A percentile compares a stretch with the other conserved stretches of the same genome.
Evolutionary conservation across 1,139 yeast species (phyloP).

Genomic region (Geotrichum siamense): DNA sequence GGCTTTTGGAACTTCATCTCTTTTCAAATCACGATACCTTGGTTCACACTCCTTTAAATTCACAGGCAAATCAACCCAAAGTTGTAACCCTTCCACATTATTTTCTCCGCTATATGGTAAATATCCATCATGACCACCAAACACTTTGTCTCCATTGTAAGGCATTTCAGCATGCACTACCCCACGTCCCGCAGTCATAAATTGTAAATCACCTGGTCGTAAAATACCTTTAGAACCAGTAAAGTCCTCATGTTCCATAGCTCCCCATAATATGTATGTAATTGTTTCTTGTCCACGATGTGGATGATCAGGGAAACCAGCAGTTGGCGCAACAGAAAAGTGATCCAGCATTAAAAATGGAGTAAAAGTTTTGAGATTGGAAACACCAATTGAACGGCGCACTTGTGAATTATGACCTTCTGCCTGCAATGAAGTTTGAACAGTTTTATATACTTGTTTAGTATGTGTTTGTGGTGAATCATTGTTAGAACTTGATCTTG

Average conservation of each 20-base stretch:
- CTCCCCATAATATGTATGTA: constrained; percentile 65
- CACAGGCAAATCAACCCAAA: constrained; percentile 82
- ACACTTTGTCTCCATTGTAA: constrained; percentile 31
- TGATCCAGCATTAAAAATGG: constrained; percentile 86
- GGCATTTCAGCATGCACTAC: constrained; percentile 86
- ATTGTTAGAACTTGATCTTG: too few species aligned
- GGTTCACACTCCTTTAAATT: constrained; percentile 61
- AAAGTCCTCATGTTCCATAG: constrained; percentile 76
- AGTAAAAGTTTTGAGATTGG: constrained; percentile 59
- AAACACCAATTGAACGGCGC: constrained; percentile 71
- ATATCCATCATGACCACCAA: constrained; percentile 41
- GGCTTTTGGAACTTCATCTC: constrained; percentile 61
- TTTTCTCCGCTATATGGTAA: constrained; percentile 44
- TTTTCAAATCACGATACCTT: constrained; percentile 65
- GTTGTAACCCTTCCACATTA: constrained; percentile 50
- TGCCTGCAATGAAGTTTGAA: constrained; percentile 38
- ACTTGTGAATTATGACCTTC: constrained; percentile 89
- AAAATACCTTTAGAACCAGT: constrained; percentile 75
- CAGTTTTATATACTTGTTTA: neutral
- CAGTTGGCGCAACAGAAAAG: constrained; percentile 53
- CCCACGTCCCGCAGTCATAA: constrained; percentile 92
- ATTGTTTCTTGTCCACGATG: constrained; percentile 90
- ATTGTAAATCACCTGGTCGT: constrained; percentile 80
- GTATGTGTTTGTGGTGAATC: neutral
- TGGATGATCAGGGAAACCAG: constrained; percentile 93